phyloP scores from a whole-genome alignment of 768 basidiomycete genomes.

The Polyporus arcularius region DNA sequence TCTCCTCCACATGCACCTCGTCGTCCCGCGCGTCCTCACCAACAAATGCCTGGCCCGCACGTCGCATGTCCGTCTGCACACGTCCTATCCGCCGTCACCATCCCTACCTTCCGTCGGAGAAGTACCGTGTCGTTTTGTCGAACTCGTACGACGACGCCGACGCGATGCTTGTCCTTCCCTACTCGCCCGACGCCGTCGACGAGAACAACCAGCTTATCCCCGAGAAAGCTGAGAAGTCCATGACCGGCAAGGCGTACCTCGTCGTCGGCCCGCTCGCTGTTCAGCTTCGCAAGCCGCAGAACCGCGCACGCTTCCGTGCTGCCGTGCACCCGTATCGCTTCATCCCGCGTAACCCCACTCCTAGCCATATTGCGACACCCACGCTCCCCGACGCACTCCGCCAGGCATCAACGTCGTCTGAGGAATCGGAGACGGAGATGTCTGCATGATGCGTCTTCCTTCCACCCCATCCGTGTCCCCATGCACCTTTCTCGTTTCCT shows the following conservation, averaged over 20 bases:
- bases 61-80: background rate
- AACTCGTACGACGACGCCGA: slow-evolving; percentile 49
- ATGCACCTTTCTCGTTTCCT: background rate
- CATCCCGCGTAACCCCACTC: slow-evolving; percentile 22
- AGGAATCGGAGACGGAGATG: background rate
- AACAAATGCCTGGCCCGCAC: background rate
- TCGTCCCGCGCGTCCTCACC: slow-evolving; percentile 13
- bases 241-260: slow-evolving; percentile 37
- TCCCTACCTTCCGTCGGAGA: slow-evolving; percentile 7
- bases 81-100: slow-evolving; percentile 5
- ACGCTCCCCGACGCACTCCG: background rate
- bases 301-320: slow-evolving; percentile 45
- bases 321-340: slow-evolving; percentile 61
- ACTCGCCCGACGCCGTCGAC: slow-evolving; percentile 27
- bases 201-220: slow-evolving; percentile 13
- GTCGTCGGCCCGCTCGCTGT: slow-evolving; percentile 52
- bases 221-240: slow-evolving; percentile 14
- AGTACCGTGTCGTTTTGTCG: slow-evolving; percentile 23
- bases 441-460: background rate
- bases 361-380: background rate
- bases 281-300: slow-evolving; percentile 44
- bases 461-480: background rate
- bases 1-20: slow-evolving; percentile 15
- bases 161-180: slow-evolving; percentile 49
- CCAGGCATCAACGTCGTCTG: background rate